These are phyloP conservation scores for Tuber melanosporum DNA, from an alignment of 495 filamentous ascomycete genomes.

Conservation along the genomic window DNA sequence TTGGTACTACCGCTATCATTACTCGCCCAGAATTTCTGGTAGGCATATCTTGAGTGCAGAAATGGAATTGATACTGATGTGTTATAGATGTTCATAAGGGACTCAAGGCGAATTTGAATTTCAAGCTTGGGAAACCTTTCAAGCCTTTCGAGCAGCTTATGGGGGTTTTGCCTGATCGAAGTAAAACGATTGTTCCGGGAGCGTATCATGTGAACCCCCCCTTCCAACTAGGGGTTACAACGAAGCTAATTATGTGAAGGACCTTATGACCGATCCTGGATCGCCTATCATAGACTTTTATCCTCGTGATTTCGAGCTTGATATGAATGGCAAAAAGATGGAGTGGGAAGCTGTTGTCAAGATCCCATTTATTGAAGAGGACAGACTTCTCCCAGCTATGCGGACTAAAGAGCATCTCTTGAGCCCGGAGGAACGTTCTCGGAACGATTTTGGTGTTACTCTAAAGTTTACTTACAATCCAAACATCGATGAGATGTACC, in stretches of 20 bases:
- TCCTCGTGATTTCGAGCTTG: conserved; percentile 91
- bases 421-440: conserved; percentile 63
- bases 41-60: conserved; percentile 24
- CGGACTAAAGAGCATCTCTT: conserved; percentile 71
- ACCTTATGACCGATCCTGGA: conserved; percentile 79
- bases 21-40: conserved; percentile 93
- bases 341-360: conserved; percentile 99
- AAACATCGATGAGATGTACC: conserved; percentile 69
- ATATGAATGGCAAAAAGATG: conserved; percentile 99
- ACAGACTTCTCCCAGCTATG: conserved; percentile 76
- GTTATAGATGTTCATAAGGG: conserved; percentile 76
- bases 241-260: conserved; percentile 33
- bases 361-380: conserved; percentile 96
- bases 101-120: conserved; percentile 78
- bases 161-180: conserved; percentile 94
- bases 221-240: background rate
- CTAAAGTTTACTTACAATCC: conserved; percentile 86
- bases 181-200: conserved; percentile 85
- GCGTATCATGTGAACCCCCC: conserved; percentile 58
- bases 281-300: conserved; percentile 99
- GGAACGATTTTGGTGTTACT: conserved; percentile 86
- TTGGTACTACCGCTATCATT: conserved; percentile 96
- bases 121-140: conserved; percentile 89
- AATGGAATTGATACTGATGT: conserved; percentile 3
- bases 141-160: conserved; percentile 93